Conservation (phyloP, 1,139 yeast species). For the Suhomyces chickasaworum region DNA sequence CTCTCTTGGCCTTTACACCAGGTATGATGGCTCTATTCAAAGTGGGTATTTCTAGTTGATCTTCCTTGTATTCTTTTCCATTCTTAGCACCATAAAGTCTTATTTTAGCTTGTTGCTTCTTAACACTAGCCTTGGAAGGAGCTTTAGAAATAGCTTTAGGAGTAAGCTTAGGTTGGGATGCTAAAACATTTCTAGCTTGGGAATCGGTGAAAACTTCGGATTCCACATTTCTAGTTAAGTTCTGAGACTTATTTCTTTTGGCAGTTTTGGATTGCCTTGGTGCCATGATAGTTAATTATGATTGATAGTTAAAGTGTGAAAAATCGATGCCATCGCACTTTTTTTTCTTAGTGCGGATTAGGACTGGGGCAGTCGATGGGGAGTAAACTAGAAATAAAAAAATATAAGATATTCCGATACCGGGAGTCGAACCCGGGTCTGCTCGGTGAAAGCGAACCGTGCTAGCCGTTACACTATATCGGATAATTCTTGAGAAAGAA, state of each 20-base stretch:
- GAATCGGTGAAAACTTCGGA: constrained; percentile 69
- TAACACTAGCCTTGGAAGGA: constrained; percentile 54
- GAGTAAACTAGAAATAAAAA: not conserved
- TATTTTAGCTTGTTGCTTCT: constrained; percentile 64
- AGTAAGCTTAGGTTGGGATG: constrained; percentile 61
- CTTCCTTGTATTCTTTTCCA: constrained; percentile 69
- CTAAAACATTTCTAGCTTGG: constrained; percentile 64
- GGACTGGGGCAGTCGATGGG: not conserved
- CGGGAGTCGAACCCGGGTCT: constrained; percentile 85
- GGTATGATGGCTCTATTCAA: constrained; percentile 84
- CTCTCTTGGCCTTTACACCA: constrained; percentile 73
- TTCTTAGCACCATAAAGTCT: constrained; percentile 72
- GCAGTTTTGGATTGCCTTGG: constrained; percentile 61
- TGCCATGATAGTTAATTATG: constrained; percentile 37
- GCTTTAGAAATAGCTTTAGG: constrained; percentile 59
- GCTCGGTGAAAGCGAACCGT: constrained; percentile 85
- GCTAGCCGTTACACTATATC: constrained; percentile 83
- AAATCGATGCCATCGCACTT: constrained; percentile 18
- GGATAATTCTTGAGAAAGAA: constrained; percentile 32
- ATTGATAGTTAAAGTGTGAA: constrained; percentile 3
- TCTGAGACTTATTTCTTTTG: constrained; percentile 55
- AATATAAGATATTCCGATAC: constrained; percentile 56
- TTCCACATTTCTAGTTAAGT: constrained; percentile 56
- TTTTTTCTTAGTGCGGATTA: constrained; percentile 2
- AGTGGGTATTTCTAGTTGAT: constrained; percentile 74